Conservation (phyloP, 179 eudicot genomes). For the Spinacia oleracea region DNA sequence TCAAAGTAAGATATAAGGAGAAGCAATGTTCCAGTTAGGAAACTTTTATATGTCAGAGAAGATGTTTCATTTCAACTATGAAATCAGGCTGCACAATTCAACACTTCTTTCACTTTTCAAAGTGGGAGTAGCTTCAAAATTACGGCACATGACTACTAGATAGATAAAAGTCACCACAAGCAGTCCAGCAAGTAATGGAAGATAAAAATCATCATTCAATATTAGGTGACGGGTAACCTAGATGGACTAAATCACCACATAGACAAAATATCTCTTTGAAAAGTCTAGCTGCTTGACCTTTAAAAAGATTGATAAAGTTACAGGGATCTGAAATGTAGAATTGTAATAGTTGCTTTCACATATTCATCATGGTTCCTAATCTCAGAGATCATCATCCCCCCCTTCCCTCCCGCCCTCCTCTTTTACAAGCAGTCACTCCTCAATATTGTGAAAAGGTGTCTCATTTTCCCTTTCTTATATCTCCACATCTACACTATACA, state of each 20-base stretch:
- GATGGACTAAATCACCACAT: background rate
- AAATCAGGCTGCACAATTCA: background rate
- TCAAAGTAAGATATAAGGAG: background rate
- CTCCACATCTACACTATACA: no score
- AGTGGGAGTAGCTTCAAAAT: background rate
- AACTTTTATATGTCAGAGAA: background rate
- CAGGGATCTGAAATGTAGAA: no score
- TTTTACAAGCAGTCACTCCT: no score
- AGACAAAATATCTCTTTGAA: background rate
- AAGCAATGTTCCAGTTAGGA: no score
- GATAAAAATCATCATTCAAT: background rate
- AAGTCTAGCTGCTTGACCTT: background rate
- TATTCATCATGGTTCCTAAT: no score
- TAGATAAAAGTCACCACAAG: no score
- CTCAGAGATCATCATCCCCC: no score
- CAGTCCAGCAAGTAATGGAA: background rate
- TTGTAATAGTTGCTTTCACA: no score
- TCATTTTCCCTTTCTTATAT: no score
- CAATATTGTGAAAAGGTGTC: no score
- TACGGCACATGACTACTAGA: background rate
- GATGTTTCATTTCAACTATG: background rate
- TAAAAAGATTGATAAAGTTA: background rate
- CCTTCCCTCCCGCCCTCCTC: no score
- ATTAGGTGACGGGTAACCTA: background rate
- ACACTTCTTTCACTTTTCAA: background rate